Base-by-base conservation (phyloP, 768 basidiomycete species). In the Lactarius sanguifluus region DNA sequence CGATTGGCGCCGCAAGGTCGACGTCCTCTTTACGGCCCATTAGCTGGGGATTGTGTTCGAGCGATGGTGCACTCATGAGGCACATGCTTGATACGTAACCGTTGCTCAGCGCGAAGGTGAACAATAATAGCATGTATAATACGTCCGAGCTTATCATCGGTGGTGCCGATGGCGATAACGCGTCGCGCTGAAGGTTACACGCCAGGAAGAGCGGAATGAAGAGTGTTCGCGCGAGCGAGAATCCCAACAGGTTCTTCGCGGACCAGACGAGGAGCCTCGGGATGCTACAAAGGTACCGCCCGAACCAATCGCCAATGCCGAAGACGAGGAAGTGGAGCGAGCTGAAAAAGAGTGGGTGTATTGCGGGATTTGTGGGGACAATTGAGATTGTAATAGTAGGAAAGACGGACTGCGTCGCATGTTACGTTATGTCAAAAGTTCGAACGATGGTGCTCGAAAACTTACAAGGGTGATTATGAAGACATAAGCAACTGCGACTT, bases 161-260 rank as follows among this genome's bases (percentile, higher is more conserved):
- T 13, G 71, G 41, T 5, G 65, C 52, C 8, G 72, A 70, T 12
- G 72, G 47, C 16, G 69, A 23, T 72, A 70, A 36, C 80, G 78
- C 55, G 45, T 73, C 71, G 54, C 81, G 83, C 69, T 87, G 85
- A 50, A 96, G 77, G 73, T 97, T 97, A 81, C 94, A 96, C 77
- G 89, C 80, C n/a, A 96, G 81, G 76, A 96, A 89, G 50, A 95
- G 72, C 36, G 93, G 93, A 57, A 97, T 85, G 78, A 96, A 96
- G 40, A 94, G 72, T 2, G 88, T 90, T 62, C 95, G 86, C 4
- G 85, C 75, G 50, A 90, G 74, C 18, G 93, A 88, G 30, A 92
- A 76, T 7, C 74, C 72, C 18, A 93, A 74, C 45, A 96, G 82
- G 40, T 82, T 82, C 28, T 79, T 81, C 6, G 85, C 83, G 4